phyloP scores from a whole-genome alignment of 2,329 filamentous ascomycete genomes.

The Sarocladiaceae sp. region DNA sequence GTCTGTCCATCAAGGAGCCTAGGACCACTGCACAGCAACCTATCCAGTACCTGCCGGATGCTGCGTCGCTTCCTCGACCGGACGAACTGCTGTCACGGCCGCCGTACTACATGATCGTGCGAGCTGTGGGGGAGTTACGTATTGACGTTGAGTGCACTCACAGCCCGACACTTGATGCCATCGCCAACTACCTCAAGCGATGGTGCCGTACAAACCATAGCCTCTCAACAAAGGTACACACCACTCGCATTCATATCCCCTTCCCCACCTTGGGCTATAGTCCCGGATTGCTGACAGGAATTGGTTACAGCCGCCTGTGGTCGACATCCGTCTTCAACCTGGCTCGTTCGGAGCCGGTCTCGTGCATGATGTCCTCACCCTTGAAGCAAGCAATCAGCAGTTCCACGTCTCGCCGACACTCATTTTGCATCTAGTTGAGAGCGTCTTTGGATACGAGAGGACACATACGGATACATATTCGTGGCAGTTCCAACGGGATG shows the following conservation, averaged over 20 bases:
- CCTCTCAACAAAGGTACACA: constrained; percentile 26
- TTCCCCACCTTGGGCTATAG: neutral
- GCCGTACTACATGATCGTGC: constrained; percentile 41
- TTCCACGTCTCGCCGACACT: constrained; percentile 35
- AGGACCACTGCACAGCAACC: neutral
- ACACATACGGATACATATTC: constrained; percentile 16
- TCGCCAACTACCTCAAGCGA: constrained; percentile 39
- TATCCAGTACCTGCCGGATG: constrained; percentile 31
- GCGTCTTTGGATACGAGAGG: constrained; percentile 36
- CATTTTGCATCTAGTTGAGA: constrained; percentile 39
- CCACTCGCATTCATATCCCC: neutral
- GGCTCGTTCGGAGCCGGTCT: constrained; percentile 38
- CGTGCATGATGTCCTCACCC: constrained; percentile 35
- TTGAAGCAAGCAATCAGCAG: constrained; percentile 27
- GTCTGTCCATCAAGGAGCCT: neutral
- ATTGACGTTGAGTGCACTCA: constrained; percentile 43
- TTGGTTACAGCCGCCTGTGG: constrained; percentile 30
- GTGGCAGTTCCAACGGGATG: constrained; percentile 21
- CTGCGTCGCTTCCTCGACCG: constrained; percentile 35
- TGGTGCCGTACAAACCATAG: constrained; percentile 40
- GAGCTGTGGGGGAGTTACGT: constrained; percentile 19
- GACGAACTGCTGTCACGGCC: constrained; percentile 40
- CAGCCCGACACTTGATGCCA: constrained; percentile 35
- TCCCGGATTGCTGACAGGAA: neutral
- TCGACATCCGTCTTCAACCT: constrained; percentile 35